phyloP scores from a whole-genome alignment of 352 stramenopile species.

The Halophytophthora polymorphica region DNA sequence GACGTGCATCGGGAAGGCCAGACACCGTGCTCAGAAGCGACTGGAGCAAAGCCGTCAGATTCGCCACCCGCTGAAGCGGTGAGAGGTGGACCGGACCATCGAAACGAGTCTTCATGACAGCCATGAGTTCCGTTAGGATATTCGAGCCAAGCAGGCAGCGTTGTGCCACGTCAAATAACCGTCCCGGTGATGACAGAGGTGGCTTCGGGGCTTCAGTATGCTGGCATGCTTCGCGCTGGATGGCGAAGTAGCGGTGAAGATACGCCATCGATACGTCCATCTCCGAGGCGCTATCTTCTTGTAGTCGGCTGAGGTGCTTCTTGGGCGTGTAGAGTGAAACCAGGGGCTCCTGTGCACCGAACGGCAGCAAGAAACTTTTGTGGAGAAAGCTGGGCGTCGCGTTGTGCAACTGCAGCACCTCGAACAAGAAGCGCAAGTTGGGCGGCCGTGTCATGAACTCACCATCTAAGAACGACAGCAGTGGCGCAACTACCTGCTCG shows the following conservation, averaged over 20 bases:
- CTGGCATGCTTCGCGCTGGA: conserved; percentile 8
- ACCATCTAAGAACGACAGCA: conserved; percentile 35
- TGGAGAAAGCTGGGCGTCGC: conserved; percentile 33
- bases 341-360: conserved; percentile 5
- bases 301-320: background rate
- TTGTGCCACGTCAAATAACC: conserved; percentile 18
- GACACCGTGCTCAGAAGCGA: conserved; percentile 27
- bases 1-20: conserved; percentile 3
- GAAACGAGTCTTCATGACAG: conserved; percentile 6
- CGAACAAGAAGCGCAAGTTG: conserved; percentile 64
- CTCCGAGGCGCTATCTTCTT: background rate
- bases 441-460: conserved; percentile 60
- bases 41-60: conserved; percentile 45
- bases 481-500: background rate
- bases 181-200: background rate
- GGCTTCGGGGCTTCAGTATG: background rate
- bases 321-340: background rate
- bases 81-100: conserved; percentile 15
- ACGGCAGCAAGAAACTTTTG: conserved; percentile 24
- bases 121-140: conserved; percentile 10
- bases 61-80: conserved; percentile 39
- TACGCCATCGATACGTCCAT: conserved; percentile 19
- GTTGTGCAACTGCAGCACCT: conserved; percentile 35
- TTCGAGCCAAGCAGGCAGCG: conserved; percentile 12
- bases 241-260: conserved; percentile 17